These are phyloP conservation scores for Dothistroma pini DNA, from an alignment of 2,329 filamentous ascomycete species.

Conservation along the genomic window DNA sequence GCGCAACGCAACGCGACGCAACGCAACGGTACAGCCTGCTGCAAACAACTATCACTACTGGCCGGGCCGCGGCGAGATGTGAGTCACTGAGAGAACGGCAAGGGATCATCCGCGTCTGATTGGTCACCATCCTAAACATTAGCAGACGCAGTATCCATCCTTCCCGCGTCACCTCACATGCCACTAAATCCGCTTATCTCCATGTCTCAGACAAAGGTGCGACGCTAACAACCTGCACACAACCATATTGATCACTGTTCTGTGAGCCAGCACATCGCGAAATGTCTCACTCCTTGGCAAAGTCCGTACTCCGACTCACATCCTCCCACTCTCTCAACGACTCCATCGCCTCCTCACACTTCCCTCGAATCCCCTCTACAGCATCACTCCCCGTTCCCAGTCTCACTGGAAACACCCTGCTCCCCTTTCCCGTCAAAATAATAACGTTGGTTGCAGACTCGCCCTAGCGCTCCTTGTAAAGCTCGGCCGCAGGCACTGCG, in stretches of 20 bases:
- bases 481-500: too few species aligned
- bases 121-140: not conserved
- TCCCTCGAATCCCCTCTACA: slow-evolving; percentile 36
- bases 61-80: not conserved
- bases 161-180: not conserved
- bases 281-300: not conserved
- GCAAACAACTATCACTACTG: not conserved
- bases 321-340: slow-evolving; percentile 52
- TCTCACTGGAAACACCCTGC: slow-evolving; percentile 51
- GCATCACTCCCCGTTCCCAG: slow-evolving; percentile 54
- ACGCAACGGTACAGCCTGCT: too few species aligned
- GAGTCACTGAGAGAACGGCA: not conserved
- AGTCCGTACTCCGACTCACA: slow-evolving; percentile 31
- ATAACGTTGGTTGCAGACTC: too few species aligned
- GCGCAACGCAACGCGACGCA: too few species aligned
- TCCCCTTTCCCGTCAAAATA: slow-evolving; percentile 47
- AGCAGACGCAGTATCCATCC: not conserved
- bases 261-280: not conserved
- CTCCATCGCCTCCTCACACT: slow-evolving; percentile 43
- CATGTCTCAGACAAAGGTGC: not conserved
- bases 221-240: not conserved
- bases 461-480: too few species aligned
- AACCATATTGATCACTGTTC: too few species aligned
- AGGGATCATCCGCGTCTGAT: not conserved
- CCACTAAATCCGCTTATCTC: not conserved